Conservation (phyloP, 371 early-diverging fungal species). For the Syncephalastrum racemosum region DNA sequence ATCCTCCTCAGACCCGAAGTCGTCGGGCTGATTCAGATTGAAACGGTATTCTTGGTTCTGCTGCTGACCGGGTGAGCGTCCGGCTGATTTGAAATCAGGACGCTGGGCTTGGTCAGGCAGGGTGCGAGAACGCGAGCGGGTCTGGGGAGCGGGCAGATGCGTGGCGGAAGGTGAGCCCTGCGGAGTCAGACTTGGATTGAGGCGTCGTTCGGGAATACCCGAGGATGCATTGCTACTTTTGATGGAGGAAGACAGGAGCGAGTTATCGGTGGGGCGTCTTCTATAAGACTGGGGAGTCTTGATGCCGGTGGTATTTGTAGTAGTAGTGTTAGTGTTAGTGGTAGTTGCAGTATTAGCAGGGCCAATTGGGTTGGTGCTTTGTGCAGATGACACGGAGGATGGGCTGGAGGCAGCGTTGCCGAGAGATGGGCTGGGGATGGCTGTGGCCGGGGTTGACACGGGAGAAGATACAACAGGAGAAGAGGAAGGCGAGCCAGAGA, state of each 20-base stretch:
- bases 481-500: neutral
- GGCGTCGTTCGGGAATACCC: constrained; percentile 7
- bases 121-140: constrained; percentile 22
- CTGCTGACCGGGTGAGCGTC: constrained; percentile 1
- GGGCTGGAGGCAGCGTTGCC: constrained; percentile 5
- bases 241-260: neutral
- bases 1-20: constrained; percentile 16
- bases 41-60: neutral
- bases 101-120: constrained; percentile 21
- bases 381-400: constrained; percentile 1
- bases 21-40: neutral
- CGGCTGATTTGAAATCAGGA: neutral
- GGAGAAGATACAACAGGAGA: constrained; percentile 5
- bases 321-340: constrained; percentile 4
- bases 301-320: constrained; percentile 9
- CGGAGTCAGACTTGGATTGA: constrained; percentile 7
- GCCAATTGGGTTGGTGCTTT: neutral
- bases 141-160: constrained; percentile 13
- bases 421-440: neutral
- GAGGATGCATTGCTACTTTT: constrained; percentile 3
- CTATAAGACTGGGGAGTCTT: constrained; percentile 24
- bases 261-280: constrained; percentile 17
- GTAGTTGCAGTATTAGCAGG: neutral
- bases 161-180: constrained; percentile 19
- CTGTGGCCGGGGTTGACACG: neutral